phyloP scores from a whole-genome alignment of 495 filamentous ascomycete genomes.

The Parmelia sp. region DNA sequence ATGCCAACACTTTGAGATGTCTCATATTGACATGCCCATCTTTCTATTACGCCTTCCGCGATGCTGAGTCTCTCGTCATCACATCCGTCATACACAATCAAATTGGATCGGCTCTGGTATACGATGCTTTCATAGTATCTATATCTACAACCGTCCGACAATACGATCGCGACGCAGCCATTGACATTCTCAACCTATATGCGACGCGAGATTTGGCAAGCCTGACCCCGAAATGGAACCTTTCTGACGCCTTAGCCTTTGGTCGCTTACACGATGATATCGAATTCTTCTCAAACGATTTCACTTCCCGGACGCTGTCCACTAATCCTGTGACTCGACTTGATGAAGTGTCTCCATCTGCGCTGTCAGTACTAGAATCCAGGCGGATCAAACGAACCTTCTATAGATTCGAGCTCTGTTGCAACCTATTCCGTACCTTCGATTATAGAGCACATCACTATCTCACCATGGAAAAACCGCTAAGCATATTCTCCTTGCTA shows the following conservation, averaged over 20 bases:
- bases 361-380: not conserved
- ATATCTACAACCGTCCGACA: not conserved
- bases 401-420: slow-evolving; percentile 8
- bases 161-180: not conserved
- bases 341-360: not conserved
- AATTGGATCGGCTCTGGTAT: not conserved
- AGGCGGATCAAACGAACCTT: slow-evolving; percentile 1
- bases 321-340: not conserved
- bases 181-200: not conserved
- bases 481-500: not conserved
- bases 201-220: not conserved
- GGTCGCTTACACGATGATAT: not conserved
- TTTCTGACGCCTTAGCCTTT: not conserved
- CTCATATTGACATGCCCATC: not conserved
- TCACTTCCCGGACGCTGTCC: not conserved
- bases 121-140: not conserved
- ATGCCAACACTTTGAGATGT: not conserved
- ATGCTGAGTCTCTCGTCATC: not conserved
- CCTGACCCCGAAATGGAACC: not conserved
- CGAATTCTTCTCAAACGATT: not conserved
- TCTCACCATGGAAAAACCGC: no score
- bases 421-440: no score
- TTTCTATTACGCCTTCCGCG: not conserved
- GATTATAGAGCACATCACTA: no score
- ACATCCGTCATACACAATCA: not conserved